Percentiles rank a stretch among this genome's conserved stretches.
Conservation (phyloP, 1,284 basidiomycete genomes). For the Bjerkandera adusta region DNA sequence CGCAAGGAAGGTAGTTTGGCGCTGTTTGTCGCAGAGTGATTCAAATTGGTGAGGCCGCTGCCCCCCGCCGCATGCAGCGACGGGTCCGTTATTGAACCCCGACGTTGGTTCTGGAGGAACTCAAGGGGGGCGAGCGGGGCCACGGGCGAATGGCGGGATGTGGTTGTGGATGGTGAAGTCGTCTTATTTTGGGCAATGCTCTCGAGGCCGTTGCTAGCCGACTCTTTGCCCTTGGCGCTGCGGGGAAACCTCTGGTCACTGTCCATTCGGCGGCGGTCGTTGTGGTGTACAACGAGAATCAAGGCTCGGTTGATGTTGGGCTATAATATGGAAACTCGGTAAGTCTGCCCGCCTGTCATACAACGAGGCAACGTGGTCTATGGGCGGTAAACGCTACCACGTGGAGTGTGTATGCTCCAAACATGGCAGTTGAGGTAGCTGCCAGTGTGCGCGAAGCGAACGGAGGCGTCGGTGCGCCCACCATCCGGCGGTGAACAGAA, state of each 20-base stretch:
- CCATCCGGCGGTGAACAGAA: not conserved
- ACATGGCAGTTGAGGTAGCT: not conserved
- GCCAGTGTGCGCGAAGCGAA: not conserved
- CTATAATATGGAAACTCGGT: conserved; percentile 19
- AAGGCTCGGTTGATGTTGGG: conserved; percentile 4
- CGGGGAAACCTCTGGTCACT: conserved; percentile 18
- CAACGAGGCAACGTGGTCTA: conserved; percentile 21
- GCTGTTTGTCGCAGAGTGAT: conserved; percentile 26
- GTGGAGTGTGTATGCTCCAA: conserved; percentile 19
- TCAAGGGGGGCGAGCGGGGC: conserved; percentile 69
- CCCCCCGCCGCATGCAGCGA: conserved; percentile 60
- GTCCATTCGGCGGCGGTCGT: conserved; percentile 22
- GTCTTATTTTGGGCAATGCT: conserved; percentile 32
- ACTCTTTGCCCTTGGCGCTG: conserved; percentile 22
- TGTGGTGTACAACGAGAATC: conserved; percentile 21
- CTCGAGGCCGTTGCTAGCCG: conserved; percentile 21
- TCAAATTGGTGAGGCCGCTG: conserved; percentile 22
- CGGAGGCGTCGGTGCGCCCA: not conserved
- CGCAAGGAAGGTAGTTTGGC: conserved; percentile 26
- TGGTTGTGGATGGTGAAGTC: conserved; percentile 25
- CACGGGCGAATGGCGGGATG: conserved; percentile 36
- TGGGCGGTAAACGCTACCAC: conserved; percentile 30
- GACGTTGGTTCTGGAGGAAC: conserved; percentile 71
- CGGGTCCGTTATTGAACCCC: conserved; percentile 79
- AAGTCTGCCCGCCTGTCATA: conserved; percentile 17